Evolutionary conservation across 495 filamentous ascomycete species (phyloP).

Genomic region (Penicillium bovifimosum): DNA sequence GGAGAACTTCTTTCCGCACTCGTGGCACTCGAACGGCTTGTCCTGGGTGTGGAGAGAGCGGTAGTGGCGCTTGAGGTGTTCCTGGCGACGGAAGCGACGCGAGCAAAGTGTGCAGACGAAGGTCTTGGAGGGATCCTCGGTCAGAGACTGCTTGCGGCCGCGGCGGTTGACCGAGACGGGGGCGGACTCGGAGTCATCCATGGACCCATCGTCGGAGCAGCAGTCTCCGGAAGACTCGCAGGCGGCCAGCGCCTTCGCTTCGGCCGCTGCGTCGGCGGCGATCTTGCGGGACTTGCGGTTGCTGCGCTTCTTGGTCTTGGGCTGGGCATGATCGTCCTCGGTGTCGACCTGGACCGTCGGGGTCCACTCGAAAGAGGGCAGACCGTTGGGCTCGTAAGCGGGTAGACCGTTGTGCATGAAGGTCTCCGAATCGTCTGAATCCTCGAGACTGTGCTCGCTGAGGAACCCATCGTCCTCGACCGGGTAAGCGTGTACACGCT

Average conservation of each 20-base stretch:
- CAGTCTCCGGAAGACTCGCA: constrained; percentile 8
- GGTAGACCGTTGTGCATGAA: constrained; percentile 49
- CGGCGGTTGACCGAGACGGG: constrained; percentile 77
- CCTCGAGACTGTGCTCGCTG: constrained; percentile 70
- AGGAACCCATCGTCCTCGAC: constrained; percentile 71
- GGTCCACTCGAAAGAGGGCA: constrained; percentile 37
- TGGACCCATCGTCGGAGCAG: constrained; percentile 14
- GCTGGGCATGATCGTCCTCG: constrained; percentile 30
- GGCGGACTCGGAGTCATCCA: constrained; percentile 35
- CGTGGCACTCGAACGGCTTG: constrained; percentile 95
- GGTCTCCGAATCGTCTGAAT: constrained; percentile 60
- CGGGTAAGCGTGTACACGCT: constrained; percentile 61
- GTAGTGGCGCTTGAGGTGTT: constrained; percentile 98
- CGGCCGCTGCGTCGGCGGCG: constrained; percentile 27
- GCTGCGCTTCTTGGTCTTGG: constrained; percentile 58
- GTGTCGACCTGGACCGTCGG: constrained; percentile 26
- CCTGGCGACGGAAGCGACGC: constrained; percentile 95
- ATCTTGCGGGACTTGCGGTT: constrained; percentile 48
- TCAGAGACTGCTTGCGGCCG: constrained; percentile 96
- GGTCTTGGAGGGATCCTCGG: constrained; percentile 96
- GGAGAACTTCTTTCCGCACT: constrained; percentile 99
- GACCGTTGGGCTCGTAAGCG: constrained; percentile 41
- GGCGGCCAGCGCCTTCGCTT: constrained; percentile 11
- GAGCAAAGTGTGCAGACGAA: constrained; percentile 95
- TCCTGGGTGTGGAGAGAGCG: constrained; percentile 96